Evolutionary conservation across 2,329 filamentous ascomycete genomes (phyloP), one percentile per base, ranked within the genome.

Genomic region (Emmonsiellopsis sp.): DNA sequence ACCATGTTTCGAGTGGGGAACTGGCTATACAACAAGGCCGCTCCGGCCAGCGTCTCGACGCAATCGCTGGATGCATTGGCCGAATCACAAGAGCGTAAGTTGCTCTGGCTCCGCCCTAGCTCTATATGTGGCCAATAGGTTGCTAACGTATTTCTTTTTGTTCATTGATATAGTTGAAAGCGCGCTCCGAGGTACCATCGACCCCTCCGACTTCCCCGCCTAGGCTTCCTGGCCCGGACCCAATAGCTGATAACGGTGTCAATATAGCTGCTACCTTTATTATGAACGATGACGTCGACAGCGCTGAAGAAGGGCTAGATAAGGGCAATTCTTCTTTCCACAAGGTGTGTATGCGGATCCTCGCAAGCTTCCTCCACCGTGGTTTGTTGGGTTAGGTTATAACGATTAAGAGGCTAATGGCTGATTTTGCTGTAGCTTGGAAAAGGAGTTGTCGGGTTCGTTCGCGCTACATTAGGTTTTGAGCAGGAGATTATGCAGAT

Each of bases 401-500:
- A 49, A 33, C 17, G 27, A 10, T n/a, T 42, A 17, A 14, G 32
- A 17, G 32, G 32, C 11, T 42, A 27, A 32, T 36, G 7, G 40
- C 8, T 37, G 32, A 11, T 52, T 13, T 13, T 56, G n/a, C 34
- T 55, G 54, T 76, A 86, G 74, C 78, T 97, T 36, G 91, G 90
- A 33, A 77, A 85, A 59, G 86, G 88, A 51, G 84, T 95, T 36
- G 84, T 90, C 17, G 83, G 82, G 44, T 97, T 97, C 67, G 84
- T 97, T 70, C 80, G 84, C 61, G 90, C 91, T 14, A 85, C 93
- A 2, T 74, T 97, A 1, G 91, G 91, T 2, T 93, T 95, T 62
- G 93, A 97, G 71, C 91, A 94, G 68, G 84, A 93, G 3, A 79
- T 94, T 59, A 93, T 97, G 86, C 83, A 82, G 53, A 84, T 94